phyloP scores from a whole-genome alignment of 441 rosid genomes.

The Gossypium gossypioides region DNA sequence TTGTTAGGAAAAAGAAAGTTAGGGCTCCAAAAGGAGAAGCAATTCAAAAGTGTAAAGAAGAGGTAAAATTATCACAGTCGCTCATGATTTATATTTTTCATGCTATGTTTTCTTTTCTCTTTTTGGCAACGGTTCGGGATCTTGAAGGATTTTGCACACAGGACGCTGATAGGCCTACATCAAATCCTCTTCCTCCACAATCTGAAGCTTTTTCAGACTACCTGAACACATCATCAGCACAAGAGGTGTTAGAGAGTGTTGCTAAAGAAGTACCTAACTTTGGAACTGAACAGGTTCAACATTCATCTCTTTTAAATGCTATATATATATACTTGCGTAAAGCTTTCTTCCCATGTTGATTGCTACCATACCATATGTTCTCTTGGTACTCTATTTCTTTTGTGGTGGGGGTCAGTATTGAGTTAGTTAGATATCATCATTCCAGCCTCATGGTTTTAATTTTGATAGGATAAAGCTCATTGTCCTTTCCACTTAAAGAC shows the following conservation, averaged over 20 bases:
- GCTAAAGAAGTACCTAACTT: conserved; percentile 85
- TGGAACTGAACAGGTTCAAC: conserved; percentile 80
- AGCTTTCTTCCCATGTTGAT: background rate
- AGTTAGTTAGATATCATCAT: background rate
- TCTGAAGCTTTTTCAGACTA: conserved; percentile 43
- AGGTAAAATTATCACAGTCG: conserved; percentile 32
- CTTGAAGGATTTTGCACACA: conserved; percentile 20
- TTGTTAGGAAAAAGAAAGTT: conserved; percentile 63
- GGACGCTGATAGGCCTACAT: conserved; percentile 70
- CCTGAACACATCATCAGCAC: conserved; percentile 52
- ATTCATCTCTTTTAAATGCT: background rate
- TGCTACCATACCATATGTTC: background rate
- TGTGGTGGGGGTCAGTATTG: background rate
- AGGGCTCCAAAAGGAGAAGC: conserved; percentile 53
- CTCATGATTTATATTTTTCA: background rate
- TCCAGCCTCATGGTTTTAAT: conserved; percentile 1
- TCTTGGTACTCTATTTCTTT: background rate
- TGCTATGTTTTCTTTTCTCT: background rate
- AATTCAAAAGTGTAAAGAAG: conserved; percentile 20
- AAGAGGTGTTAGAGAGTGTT: conserved; percentile 58
- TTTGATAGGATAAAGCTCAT: conserved; percentile 82
- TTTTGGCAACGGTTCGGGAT: conserved; percentile 1
- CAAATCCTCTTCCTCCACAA: conserved; percentile 87
- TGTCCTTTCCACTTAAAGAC: conserved; percentile 95
- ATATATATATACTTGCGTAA: background rate